Evolutionary conservation across 768 basidiomycete genomes (phyloP).

Genomic region (Boletus vermiculosoides): DNA sequence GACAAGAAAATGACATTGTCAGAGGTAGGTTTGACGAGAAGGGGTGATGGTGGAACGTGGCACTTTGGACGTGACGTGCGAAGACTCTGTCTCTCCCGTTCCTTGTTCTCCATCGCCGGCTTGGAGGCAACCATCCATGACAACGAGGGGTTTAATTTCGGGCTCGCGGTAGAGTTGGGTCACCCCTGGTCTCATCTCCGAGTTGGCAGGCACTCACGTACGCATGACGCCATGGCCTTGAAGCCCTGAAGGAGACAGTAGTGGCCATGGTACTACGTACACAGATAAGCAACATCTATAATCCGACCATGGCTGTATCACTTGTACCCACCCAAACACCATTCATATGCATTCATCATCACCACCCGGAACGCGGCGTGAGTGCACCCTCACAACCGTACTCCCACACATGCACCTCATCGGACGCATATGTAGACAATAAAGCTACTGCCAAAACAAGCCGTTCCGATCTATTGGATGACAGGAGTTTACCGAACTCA

Average conservation of each 20-base stretch:
- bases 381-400: neutral
- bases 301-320: neutral
- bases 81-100: neutral
- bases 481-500: neutral
- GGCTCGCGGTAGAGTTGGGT: too few species aligned
- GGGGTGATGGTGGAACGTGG: neutral
- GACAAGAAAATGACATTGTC: neutral
- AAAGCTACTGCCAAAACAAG: too few species aligned
- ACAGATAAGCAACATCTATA: neutral
- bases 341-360: neutral
- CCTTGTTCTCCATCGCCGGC: too few species aligned
- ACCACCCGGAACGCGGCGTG: neutral
- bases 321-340: neutral
- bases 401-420: neutral
- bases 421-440: neutral
- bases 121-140: too few species aligned
- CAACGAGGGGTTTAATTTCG: too few species aligned
- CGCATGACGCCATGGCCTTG: too few species aligned
- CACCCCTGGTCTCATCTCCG: too few species aligned
- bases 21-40: too few species aligned
- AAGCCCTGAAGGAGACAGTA: too few species aligned
- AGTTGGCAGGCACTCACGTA: too few species aligned
- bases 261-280: neutral
- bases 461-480: too few species aligned
- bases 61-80: neutral